Percentiles rank a stretch among this genome's conserved stretches.
Evolutionary conservation across 345 rosid species (phyloP).

Genomic region (Salix exigua): DNA sequence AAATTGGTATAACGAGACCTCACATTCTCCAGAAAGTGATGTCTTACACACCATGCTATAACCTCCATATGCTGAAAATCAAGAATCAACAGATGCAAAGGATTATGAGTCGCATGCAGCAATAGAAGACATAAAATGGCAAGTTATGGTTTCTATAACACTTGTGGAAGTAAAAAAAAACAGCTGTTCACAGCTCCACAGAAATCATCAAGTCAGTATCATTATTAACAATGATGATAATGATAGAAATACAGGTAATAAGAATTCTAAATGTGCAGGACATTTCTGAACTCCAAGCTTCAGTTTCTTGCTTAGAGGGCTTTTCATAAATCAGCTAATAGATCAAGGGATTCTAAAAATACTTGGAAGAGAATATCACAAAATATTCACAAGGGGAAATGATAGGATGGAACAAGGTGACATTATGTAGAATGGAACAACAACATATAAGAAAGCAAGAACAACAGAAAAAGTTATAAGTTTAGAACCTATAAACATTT

Average conservation of each 20-base stretch:
- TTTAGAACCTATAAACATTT: neutral
- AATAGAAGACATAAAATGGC: neutral
- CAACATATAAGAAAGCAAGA: neutral
- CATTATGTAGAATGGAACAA: neutral
- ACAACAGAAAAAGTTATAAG: neutral
- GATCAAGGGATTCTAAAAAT: neutral
- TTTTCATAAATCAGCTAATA: neutral
- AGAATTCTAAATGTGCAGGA: neutral
- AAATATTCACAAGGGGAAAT: neutral
- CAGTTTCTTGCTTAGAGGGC: neutral
- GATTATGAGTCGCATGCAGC: conserved; percentile 9
- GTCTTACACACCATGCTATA: conserved; percentile 80
- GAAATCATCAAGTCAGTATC: neutral
- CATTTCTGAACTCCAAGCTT: neutral
- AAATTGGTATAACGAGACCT: conserved; percentile 45
- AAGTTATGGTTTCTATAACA: neutral
- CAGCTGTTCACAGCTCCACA: neutral
- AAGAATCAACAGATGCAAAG: conserved; percentile 14
- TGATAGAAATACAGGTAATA: neutral
- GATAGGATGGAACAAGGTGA: neutral
- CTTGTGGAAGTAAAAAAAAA: neutral
- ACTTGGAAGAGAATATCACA: neutral
- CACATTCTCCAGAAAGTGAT: conserved; percentile 62
- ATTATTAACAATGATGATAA: neutral
- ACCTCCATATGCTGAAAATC: conserved; percentile 75